Evolutionary conservation across 2,329 filamentous ascomycete species (phyloP), one percentile per base, ranked within the genome.

Genomic region (Huntiella abstrusa): DNA sequence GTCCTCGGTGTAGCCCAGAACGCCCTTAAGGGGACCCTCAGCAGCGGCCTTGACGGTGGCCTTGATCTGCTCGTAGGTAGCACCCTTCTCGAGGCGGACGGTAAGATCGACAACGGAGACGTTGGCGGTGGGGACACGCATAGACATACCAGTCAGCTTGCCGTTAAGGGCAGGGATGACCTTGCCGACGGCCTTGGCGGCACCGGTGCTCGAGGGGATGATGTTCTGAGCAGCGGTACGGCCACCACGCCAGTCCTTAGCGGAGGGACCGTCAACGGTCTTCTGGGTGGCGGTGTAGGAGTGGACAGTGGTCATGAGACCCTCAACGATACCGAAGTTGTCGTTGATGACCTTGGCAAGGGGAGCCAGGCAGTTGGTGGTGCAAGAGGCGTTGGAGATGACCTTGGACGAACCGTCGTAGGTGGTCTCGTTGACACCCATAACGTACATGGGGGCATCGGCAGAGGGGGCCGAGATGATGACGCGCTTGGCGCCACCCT

Each of bases 271-370:
- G 62, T 98, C 91, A 60, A 96, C 91, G 60, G 87, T 94, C 84
- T 95, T 95, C 77, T 96, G 91, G 66, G 91, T 96, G 61, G 91
- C 91, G 59, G 91, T 96, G 82, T 96, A 96, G 60, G 91, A 95
- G 82, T 98, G 91, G 67, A 96, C 78, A 57, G 91, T 98, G 70
- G 91, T 96, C 91, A 98, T 98, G 60, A 96, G 80, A 77, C 88
- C 91, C 78, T 98, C 91, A 62, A 95, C 69, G 65, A 98, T 91
- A 67, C 75, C 80, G 74, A 81, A 98, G 69, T 95, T 92, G 77
- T 96, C 88, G 78, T 98, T 73, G 72, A 98, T 78, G 62, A 96
- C 86, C 83, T 96, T 98, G 73, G 91, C 91, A 55, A 98, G 83
- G 64, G 91, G 91, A 67, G 91, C 91, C 69, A 98, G 72, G 80